Evolutionary conservation across 805 yeast genomes (phyloP).

Genomic region (Lipomyces yamadae): DNA sequence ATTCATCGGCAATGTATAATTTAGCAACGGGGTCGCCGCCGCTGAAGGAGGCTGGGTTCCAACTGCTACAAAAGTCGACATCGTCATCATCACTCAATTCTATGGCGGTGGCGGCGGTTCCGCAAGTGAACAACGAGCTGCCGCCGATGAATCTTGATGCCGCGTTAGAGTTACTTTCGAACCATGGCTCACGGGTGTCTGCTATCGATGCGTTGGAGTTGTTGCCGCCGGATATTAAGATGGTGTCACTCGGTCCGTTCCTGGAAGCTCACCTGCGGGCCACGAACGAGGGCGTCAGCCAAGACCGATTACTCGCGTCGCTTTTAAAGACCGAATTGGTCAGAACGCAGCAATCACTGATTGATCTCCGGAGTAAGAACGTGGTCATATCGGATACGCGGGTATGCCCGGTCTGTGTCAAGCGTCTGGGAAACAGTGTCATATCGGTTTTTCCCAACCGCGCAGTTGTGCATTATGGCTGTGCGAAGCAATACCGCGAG

Average conservation of each 20-base stretch:
- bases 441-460: constrained; percentile 55
- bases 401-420: constrained; percentile 64
- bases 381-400: constrained; percentile 51
- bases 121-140: constrained; percentile 14
- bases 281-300: constrained; percentile 50
- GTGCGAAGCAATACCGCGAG: constrained; percentile 44
- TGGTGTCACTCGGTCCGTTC: constrained; percentile 52
- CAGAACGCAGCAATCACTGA: constrained; percentile 53
- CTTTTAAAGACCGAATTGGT: constrained; percentile 60
- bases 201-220: constrained; percentile 52
- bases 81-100: neutral
- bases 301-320: constrained; percentile 52
- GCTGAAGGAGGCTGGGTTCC: neutral
- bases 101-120: constrained; percentile 14
- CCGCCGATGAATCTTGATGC: constrained; percentile 44
- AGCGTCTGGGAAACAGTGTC: constrained; percentile 59
- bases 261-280: constrained; percentile 54
- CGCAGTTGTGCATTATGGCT: constrained; percentile 62
- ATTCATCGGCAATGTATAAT: constrained; percentile 7
- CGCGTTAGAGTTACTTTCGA: constrained; percentile 51
- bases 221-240: constrained; percentile 58
- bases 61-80: neutral
- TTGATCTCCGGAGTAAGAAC: constrained; percentile 48
- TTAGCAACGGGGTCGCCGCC: neutral
- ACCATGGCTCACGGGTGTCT: constrained; percentile 58